Evolutionary conservation across 192 early-diverging fungal species (phyloP).

Genomic region (Mortierella antarctica): DNA sequence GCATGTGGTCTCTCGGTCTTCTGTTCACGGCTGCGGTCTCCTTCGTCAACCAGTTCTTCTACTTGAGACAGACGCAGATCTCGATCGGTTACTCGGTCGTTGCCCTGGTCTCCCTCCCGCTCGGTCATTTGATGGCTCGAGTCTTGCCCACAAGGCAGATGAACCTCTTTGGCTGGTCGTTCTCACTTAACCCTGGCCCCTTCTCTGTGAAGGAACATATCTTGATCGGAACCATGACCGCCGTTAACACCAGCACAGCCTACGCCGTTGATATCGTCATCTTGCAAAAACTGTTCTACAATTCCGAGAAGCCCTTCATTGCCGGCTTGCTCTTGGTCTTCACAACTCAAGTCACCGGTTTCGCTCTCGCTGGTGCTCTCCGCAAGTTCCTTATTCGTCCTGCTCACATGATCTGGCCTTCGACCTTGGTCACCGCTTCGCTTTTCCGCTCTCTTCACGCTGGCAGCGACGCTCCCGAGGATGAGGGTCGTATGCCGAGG

Average conservation of each 20-base stretch:
- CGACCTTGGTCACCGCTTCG: slow-evolving; percentile 56
- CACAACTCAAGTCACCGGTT: slow-evolving; percentile 65
- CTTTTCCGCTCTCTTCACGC: slow-evolving; percentile 56
- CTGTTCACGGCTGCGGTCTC: slow-evolving; percentile 53
- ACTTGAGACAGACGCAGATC: slow-evolving; percentile 58
- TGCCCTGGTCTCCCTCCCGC: slow-evolving; percentile 61
- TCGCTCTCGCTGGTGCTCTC: slow-evolving; percentile 63
- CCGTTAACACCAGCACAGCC: slow-evolving; percentile 58
- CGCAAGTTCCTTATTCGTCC: slow-evolving; percentile 66
- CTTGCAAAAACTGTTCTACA: slow-evolving; percentile 64
- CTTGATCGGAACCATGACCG: slow-evolving; percentile 66
- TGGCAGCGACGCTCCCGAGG: not conserved
- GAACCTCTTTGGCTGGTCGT: slow-evolving; percentile 19
- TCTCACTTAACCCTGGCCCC: slow-evolving; percentile 71
- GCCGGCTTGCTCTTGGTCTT: slow-evolving; percentile 65
- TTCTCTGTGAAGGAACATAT: slow-evolving; percentile 75
- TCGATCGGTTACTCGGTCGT: slow-evolving; percentile 58
- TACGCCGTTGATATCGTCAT: slow-evolving; percentile 68
- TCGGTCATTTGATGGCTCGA: slow-evolving; percentile 58
- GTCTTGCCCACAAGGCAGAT: slow-evolving; percentile 41
- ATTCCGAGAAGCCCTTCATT: slow-evolving; percentile 62
- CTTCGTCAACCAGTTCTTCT: slow-evolving; percentile 66
- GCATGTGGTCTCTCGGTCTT: slow-evolving; percentile 62
- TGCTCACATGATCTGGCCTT: slow-evolving; percentile 66
- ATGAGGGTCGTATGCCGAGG: slow-evolving; percentile 53